Percentiles rank a stretch among this genome's conserved stretches.
Conservation (phyloP, 2,329 filamentous ascomycete species). For the Aureobasidium zeae region DNA sequence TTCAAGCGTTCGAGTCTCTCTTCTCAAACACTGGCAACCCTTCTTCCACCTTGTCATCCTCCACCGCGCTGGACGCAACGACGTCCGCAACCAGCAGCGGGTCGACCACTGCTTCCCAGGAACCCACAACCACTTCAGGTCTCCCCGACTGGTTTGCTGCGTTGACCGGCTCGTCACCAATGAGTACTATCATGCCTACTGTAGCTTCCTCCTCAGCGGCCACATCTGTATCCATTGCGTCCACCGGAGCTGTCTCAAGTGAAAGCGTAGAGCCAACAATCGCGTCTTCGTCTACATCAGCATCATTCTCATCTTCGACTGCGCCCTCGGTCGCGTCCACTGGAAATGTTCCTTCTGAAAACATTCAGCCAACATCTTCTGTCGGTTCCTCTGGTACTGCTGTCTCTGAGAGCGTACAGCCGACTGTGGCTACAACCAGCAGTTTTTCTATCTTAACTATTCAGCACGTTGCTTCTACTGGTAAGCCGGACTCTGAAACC, state of each 20-base stretch:
- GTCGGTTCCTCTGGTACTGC: slow-evolving; percentile 3
- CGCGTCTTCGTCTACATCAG: not conserved
- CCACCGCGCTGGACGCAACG: slow-evolving; percentile 16
- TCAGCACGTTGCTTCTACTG: slow-evolving; percentile 9
- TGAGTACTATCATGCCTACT: slow-evolving; percentile 17
- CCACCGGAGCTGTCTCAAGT: too few relatives aligned
- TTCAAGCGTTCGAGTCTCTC: not conserved
- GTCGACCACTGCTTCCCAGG: not conserved
- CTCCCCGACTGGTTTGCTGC: not conserved
- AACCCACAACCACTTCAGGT: not conserved
- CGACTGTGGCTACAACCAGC: slow-evolving; percentile 9
- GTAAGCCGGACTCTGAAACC: not conserved
- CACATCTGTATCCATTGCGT: too few relatives aligned
- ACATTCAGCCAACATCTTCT: not conserved
- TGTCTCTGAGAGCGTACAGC: slow-evolving; percentile 3
- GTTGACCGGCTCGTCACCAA: slow-evolving; percentile 17
- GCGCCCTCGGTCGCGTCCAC: slow-evolving; percentile 4
- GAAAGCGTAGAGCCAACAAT: not conserved
- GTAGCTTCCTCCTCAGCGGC: slow-evolving; percentile 3
- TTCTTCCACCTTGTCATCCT: slow-evolving; percentile 6
- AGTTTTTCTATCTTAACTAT: too few relatives aligned
- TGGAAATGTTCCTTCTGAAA: not conserved
- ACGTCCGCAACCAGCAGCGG: slow-evolving; percentile 9
- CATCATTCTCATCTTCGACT: not conserved
- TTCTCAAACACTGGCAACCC: slow-evolving; percentile 1